Conservation (phyloP, 768 basidiomycete species). For the Phanerochaete sordida region DNA sequence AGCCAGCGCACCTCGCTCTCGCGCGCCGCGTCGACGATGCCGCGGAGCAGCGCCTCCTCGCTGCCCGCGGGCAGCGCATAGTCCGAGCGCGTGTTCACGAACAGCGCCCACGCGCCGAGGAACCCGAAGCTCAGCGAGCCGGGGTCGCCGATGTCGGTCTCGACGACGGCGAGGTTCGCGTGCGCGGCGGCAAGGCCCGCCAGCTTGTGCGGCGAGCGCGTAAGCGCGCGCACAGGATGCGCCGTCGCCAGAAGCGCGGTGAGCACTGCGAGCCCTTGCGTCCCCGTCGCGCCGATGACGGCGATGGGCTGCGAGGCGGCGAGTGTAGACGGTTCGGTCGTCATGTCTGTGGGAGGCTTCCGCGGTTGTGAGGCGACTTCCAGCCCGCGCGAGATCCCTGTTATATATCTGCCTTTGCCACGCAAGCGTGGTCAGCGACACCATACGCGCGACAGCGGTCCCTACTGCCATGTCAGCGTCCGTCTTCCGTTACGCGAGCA, state of each 20-base stretch:
- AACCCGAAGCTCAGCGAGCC: neutral
- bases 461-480: neutral
- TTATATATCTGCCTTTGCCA: too few species aligned
- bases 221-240: neutral
- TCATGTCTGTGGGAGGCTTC: neutral
- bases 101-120: conserved; percentile 4
- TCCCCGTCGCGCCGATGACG: conserved; percentile 1
- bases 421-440: too few species aligned
- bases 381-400: too few species aligned
- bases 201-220: neutral
- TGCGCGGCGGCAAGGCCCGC: neutral
- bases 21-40: conserved; percentile 1
- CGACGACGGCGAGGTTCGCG: neutral
- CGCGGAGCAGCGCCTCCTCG: neutral
- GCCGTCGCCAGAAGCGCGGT: neutral
- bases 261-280: neutral
- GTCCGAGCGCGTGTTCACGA: conserved; percentile 7
- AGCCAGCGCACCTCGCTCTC: conserved; percentile 1
- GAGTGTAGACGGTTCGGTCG: too few species aligned
- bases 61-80: conserved; percentile 12
- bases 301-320: neutral
- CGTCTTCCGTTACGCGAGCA: neutral
- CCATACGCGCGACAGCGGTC: too few species aligned
- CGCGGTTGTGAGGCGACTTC: too few species aligned
- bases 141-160: conserved; percentile 1